Evolutionary conservation across 1,139 yeast genomes (phyloP).

Genomic region (Suzukiozyma palmioleophila): DNA sequence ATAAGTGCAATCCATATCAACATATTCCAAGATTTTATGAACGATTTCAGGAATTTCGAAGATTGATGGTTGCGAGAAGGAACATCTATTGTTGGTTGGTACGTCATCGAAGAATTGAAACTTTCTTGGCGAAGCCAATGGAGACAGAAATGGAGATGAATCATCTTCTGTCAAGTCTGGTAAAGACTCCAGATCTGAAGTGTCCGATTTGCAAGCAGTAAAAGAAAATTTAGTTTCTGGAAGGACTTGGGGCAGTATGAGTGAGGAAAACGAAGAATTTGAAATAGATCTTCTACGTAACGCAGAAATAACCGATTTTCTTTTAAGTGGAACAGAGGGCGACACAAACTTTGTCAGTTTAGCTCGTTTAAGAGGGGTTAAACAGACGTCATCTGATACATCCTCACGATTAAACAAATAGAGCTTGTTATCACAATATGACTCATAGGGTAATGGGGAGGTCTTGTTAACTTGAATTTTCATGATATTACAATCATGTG

Average conservation of each 20-base stretch:
- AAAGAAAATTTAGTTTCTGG: constrained; percentile 17
- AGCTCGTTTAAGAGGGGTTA: constrained; percentile 11
- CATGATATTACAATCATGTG: constrained; percentile 3
- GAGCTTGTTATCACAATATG: constrained; percentile 18
- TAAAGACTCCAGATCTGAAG: constrained; percentile 32
- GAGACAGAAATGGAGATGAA: constrained; percentile 25
- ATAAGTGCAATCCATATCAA: constrained; percentile 44
- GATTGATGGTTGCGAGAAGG: constrained; percentile 33
- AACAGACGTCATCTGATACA: constrained; percentile 2
- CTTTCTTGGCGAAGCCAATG: constrained; percentile 11
- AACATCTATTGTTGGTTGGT: background rate
- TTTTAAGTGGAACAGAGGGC: constrained; percentile 6
- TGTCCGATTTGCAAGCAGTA: constrained; percentile 12
- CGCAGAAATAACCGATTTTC: background rate
- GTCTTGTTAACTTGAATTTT: constrained; percentile 13
- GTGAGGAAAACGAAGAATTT: background rate
- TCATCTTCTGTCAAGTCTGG: constrained; percentile 36
- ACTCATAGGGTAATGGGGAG: constrained; percentile 21
- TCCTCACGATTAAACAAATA: constrained; percentile 18
- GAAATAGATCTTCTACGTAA: background rate
- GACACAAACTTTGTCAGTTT: constrained; percentile 11
- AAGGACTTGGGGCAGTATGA: background rate
- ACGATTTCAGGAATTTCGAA: constrained; percentile 78
- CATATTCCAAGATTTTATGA: constrained; percentile 52
- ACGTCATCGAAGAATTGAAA: constrained; percentile 1